Evolutionary conservation across 2,329 filamentous ascomycete genomes (phyloP).

Genomic region (Penicillium sp.): DNA sequence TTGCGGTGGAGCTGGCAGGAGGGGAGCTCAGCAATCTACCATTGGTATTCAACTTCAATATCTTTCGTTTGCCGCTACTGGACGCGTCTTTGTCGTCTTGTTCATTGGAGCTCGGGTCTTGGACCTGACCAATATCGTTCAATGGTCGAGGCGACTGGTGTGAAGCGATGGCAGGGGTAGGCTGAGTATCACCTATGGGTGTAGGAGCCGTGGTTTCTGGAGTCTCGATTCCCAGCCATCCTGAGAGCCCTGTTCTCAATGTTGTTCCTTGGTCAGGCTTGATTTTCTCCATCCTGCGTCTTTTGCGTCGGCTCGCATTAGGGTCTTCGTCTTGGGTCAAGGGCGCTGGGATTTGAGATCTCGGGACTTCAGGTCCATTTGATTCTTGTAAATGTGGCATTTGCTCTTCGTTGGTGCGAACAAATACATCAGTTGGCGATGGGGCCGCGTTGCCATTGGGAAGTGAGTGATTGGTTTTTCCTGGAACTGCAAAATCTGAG

Average conservation of each 20-base stretch:
- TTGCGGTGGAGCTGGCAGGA: slow-evolving; percentile 18
- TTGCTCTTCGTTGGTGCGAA: neutral
- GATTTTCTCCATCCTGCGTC: slow-evolving; percentile 31
- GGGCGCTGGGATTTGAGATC: neutral
- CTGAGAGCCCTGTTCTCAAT: slow-evolving; percentile 11
- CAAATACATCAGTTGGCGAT: neutral
- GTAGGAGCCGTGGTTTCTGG: no score
- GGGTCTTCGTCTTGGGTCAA: slow-evolving; percentile 28
- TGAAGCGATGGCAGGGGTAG: neutral
- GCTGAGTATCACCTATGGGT: neutral
- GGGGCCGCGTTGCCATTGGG: neutral
- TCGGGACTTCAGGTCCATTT: neutral
- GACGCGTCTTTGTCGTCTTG: neutral
- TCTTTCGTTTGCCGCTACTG: slow-evolving; percentile 51
- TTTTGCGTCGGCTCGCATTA: slow-evolving; percentile 35
- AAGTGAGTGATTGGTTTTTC: slow-evolving; percentile 4
- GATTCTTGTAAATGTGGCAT: neutral
- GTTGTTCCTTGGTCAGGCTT: slow-evolving; percentile 3
- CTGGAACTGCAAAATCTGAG: slow-evolving; percentile 19
- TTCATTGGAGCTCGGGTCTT: neutral
- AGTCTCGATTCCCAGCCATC: slow-evolving; percentile 11
- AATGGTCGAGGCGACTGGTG: neutral
- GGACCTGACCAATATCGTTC: neutral
- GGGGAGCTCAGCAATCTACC: slow-evolving; percentile 45
- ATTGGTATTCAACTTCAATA: slow-evolving; percentile 42